phyloP scores from a whole-genome alignment of 2,329 filamentous ascomycete species.

The Ceratocystis huliohia region DNA sequence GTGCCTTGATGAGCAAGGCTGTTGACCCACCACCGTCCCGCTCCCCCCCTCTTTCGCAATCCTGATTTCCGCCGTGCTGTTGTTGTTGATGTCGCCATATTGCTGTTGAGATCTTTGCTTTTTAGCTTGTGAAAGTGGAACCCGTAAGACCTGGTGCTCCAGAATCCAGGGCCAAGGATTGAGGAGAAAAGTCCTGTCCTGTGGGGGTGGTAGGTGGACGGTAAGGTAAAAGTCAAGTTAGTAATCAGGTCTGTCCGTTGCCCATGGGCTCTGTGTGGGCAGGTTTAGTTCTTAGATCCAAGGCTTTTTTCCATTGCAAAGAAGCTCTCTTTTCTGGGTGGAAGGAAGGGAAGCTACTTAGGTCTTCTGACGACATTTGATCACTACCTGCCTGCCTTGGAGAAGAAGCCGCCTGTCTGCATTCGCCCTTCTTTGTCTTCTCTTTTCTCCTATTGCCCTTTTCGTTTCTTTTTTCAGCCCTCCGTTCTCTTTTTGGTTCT shows the following conservation, averaged over 20 bases:
- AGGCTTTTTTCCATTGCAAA: too few species aligned
- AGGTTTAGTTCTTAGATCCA: too few species aligned
- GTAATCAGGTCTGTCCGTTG: too few species aligned
- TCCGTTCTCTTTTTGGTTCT: background rate
- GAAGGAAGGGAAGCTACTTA: too few species aligned
- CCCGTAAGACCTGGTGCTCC: background rate
- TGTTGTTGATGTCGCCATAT: background rate
- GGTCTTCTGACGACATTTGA: too few species aligned
- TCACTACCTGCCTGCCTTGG: too few species aligned
- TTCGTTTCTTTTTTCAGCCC: background rate
- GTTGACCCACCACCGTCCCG: background rate
- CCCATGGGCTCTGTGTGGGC: too few species aligned
- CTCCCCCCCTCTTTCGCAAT: background rate
- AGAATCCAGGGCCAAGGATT: background rate
- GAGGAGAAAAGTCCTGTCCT: background rate
- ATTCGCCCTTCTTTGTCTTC: too few species aligned
- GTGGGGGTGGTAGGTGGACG: too few species aligned
- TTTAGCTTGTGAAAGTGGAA: conserved; percentile 8
- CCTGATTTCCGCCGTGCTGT: conserved; percentile 6
- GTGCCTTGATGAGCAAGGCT: background rate
- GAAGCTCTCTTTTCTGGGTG: too few species aligned
- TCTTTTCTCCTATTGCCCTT: background rate
- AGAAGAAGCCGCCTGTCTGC: too few species aligned
- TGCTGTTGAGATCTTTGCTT: background rate
- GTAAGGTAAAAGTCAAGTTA: too few species aligned